Evolutionary conservation across 2,329 filamentous ascomycete genomes (phyloP), one percentile per base, ranked within the genome.

Genomic region (Ceratocystis ficicola): DNA sequence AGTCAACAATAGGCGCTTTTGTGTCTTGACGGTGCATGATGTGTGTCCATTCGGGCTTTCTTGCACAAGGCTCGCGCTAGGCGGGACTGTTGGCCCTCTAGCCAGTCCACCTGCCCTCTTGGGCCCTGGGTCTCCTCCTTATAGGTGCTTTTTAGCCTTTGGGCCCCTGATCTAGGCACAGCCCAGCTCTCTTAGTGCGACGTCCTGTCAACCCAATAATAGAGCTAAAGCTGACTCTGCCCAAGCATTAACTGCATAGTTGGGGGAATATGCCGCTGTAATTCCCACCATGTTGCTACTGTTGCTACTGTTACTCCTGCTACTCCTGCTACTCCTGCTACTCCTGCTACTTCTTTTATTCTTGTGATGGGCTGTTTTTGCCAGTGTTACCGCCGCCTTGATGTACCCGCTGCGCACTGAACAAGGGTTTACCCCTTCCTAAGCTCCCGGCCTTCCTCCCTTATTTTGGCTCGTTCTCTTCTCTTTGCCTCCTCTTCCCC

Each of bases 141-240:
- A 25, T 57, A 57, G 52, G 28, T 28, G 52, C 25, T 17, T 57
- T 15, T 57, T 32, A 57, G 52, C 12, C 10, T 32, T 57, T 32
- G 52, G 48, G 52, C 52, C 52, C 52, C 52, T 57, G 52, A 57
- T 32, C 52, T 57, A 57, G 22, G 12, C 50, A 12, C 50, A 28
- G 20, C 15, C 25, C 30, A n/a, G 52, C 15, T 15, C 20, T 57
- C 6, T 20, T 57, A 57, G 52, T 32, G 52, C 52, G 52, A 32
- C 52, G 52, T n/a, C 50, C 22, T 25, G 36, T 41, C 36, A 41
- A 1, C 36, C 36, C 36, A 41, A 41, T 41, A 15, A 41, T 41
- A 41, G 36, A 41, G 36, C 36, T 41, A 12, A 12, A 41, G 36
- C 36, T 15, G 36, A 41, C 36, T 41, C 36, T 10, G 36, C 36